Percentiles rank a stretch among this genome's conserved stretches.
These are phyloP conservation scores for Geotrichum candidum DNA, from an alignment of 1,139 yeast genomes.

Conservation along the genomic window DNA sequence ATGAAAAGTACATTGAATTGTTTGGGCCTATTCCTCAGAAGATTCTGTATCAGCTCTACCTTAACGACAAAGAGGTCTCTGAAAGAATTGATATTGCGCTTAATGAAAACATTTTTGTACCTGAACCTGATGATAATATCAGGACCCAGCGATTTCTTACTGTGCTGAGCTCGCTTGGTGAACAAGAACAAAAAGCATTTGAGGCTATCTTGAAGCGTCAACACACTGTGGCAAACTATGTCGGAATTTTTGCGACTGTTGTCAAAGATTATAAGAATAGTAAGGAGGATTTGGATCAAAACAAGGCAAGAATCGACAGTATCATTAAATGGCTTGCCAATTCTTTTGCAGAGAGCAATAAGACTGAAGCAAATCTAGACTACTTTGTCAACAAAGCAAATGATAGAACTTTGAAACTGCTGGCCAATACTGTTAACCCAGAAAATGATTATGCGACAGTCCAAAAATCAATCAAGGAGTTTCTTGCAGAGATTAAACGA, in stretches of 20 bases:
- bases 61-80: slow-evolving; percentile 65
- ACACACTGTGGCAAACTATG: slow-evolving; percentile 39
- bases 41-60: slow-evolving; percentile 61
- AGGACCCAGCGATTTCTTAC: slow-evolving; percentile 52
- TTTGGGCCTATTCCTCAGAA: slow-evolving; percentile 59
- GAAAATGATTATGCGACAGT: slow-evolving; percentile 59
- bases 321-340: slow-evolving; percentile 60
- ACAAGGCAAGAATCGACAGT: slow-evolving; percentile 44
- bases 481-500: slow-evolving; percentile 26
- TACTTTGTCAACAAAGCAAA: slow-evolving; percentile 37
- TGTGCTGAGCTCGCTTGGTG: slow-evolving; percentile 47
- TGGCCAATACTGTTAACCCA: slow-evolving; percentile 37
- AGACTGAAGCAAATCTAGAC: slow-evolving; percentile 46
- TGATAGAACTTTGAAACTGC: slow-evolving; percentile 9
- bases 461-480: slow-evolving; percentile 55
- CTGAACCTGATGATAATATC: slow-evolving; percentile 41
- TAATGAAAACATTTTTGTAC: slow-evolving; percentile 57
- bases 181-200: slow-evolving; percentile 58
- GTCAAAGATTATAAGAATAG: slow-evolving; percentile 31
- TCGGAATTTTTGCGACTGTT: slow-evolving; percentile 32
- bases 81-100: slow-evolving; percentile 59
- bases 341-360: slow-evolving; percentile 44
- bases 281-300: slow-evolving; percentile 26
- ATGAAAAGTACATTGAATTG: slow-evolving; percentile 18
- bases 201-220: slow-evolving; percentile 66